A percentile compares a stretch with the other conserved stretches of the same genome.
phyloP scores from a whole-genome alignment of 352 stramenopile species.

The Phytophthora pini region DNA sequence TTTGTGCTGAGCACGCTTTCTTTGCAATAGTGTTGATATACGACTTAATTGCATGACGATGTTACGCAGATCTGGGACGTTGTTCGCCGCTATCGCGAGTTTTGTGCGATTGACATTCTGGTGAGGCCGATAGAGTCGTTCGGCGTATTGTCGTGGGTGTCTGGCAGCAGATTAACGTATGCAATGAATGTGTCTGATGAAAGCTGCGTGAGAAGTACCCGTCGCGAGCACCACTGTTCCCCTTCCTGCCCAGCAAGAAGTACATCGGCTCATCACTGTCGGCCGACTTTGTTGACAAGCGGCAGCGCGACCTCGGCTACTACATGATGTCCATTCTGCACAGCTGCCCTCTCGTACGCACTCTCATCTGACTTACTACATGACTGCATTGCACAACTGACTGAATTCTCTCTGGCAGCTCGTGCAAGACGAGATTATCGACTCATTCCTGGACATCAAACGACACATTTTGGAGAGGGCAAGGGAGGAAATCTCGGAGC shows the following conservation, averaged over 20 bases:
- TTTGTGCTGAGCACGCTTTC: conserved; percentile 11
- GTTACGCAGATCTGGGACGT: conserved; percentile 80
- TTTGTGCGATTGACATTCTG: conserved; percentile 87
- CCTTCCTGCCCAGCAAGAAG: conserved; percentile 86
- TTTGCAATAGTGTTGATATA: not conserved
- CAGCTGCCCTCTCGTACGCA: conserved; percentile 67
- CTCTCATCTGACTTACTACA: not conserved
- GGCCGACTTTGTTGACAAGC: conserved; percentile 88
- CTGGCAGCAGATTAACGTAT: conserved; percentile 7
- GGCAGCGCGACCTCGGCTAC: conserved; percentile 85
- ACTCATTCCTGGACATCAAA: conserved; percentile 91
- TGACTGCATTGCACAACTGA: not conserved
- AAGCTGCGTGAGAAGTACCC: conserved; percentile 88
- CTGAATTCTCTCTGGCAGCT: conserved; percentile 42
- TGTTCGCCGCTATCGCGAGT: conserved; percentile 84
- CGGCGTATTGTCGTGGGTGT: not conserved
- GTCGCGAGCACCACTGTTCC: conserved; percentile 74
- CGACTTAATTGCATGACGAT: conserved; percentile 8
- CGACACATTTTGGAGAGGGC: conserved; percentile 80
- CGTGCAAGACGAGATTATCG: conserved; percentile 87
- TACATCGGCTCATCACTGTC: conserved; percentile 88
- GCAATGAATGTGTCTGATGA: conserved; percentile 8
- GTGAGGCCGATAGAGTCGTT: conserved; percentile 35
- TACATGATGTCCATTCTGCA: conserved; percentile 90
- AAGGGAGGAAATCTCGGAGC: conserved; percentile 51